Percentiles rank a stretch among this genome's conserved stretches.
Evolutionary conservation across 495 filamentous ascomycete genomes (phyloP).

Genomic region (Pseudomonodictys pantanalensis): DNA sequence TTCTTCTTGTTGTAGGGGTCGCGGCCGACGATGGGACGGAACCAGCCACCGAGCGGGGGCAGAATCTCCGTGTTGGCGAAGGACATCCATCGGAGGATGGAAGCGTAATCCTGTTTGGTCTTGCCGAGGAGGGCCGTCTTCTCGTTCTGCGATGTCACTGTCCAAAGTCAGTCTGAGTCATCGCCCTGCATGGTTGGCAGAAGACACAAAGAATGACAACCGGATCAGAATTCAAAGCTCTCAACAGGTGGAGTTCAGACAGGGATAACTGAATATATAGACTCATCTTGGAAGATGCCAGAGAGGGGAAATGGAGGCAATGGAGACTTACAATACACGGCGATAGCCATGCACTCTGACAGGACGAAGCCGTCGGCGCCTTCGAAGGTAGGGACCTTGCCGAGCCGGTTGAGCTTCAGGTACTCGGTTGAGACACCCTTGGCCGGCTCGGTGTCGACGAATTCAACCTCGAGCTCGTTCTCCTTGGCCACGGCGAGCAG

Average conservation of each 20-base stretch:
- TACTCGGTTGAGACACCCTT: conserved; percentile 67
- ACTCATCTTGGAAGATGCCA: conserved; percentile 66
- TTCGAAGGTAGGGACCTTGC: conserved; percentile 88
- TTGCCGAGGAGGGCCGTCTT: conserved; percentile 98
- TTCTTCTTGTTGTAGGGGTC: conserved; percentile 96
- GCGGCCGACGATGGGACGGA: conserved; percentile 79
- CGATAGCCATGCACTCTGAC: conserved; percentile 87
- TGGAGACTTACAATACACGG: conserved; percentile 84
- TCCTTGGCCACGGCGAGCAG: conserved; percentile 91
- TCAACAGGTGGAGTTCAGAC: conserved; percentile 88
- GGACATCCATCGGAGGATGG: conserved; percentile 96
- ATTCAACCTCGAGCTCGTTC: conserved; percentile 86
- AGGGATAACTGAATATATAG: conserved; percentile 92
- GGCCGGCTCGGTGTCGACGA: conserved; percentile 64
- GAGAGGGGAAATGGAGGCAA: conserved; percentile 12
- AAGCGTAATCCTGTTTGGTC: conserved; percentile 99
- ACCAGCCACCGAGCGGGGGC: conserved; percentile 72
- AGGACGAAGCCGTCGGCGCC: conserved; percentile 89
- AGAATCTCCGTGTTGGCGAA: conserved; percentile 85
- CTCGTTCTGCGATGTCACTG: conserved; percentile 99
- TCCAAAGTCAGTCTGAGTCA: conserved; percentile 29
- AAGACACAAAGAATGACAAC: conserved; percentile 45
- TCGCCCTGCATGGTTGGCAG: too few species aligned
- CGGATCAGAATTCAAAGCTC: conserved; percentile 61
- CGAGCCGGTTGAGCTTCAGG: conserved; percentile 78